A percentile compares a stretch with the other conserved stretches of the same genome.
Conservation (phyloP, 2,329 filamentous ascomycete species). For the Diaporthe citriasiana region DNA sequence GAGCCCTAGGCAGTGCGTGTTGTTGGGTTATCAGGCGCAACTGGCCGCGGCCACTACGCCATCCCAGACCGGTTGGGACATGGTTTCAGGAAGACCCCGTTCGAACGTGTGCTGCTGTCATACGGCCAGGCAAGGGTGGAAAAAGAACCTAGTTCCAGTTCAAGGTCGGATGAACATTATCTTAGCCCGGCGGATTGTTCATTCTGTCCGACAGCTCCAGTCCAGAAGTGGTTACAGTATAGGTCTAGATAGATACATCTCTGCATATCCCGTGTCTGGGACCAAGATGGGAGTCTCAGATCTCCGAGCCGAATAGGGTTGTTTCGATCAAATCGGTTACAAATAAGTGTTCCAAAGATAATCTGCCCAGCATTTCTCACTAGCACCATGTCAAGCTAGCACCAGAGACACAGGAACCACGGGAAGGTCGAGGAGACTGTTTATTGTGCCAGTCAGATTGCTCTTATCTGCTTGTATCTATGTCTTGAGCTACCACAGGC, state of each 20-base stretch:
- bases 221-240: conserved; percentile 6
- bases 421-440: not conserved
- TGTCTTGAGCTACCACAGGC: conserved; percentile 19
- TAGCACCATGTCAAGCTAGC: not conserved
- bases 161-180: not conserved
- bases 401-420: not conserved
- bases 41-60: not conserved
- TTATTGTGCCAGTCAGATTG: conserved; percentile 22
- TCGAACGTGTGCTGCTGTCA: conserved; percentile 3
- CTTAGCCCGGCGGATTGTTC: not conserved
- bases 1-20: not conserved
- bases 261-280: conserved; percentile 23
- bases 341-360: conserved; percentile 17
- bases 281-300: conserved; percentile 30
- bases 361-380: conserved; percentile 25
- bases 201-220: conserved; percentile 8
- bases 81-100: conserved; percentile 11
- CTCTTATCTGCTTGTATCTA: conserved; percentile 29
- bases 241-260: conserved; percentile 4
- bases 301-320: not conserved
- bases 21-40: conserved; percentile 2
- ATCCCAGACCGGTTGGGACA: conserved; percentile 16
- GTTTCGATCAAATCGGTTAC: conserved; percentile 13
- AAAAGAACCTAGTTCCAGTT: not conserved
- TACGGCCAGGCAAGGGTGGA: not conserved